Base-by-base conservation (phyloP, 805 yeast species). In the Starmera caribaea region DNA sequence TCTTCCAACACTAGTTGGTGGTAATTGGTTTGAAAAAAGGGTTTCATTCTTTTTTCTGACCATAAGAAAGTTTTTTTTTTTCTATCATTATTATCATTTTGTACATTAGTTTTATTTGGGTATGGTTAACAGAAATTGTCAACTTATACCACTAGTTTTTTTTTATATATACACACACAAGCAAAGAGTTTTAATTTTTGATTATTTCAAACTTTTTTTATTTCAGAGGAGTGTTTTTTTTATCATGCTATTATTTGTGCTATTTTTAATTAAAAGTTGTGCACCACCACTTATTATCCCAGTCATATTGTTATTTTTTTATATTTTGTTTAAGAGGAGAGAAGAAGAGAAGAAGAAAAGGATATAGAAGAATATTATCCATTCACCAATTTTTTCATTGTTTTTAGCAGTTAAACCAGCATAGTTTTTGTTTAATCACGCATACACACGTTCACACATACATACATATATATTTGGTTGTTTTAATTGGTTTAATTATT, bases 1-100 rank as follows among this genome's bases (percentile, higher is more conserved):
- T 47, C 54, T 44, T 37, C 49, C 27, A 41, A 44, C 38, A 45
- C 46, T 48, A 39, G 39, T 40, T 34, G 42, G 48, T 41, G 47
- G 47, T 40, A 21, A 43, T 26, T n/a, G 24, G 16, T 5, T 17
- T 40, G 33, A 44, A 45, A 38, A 16, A 33, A 15, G 16, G 4
- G 17, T 14, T 30, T 12, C 3, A 8, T 17, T 30, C 12, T n/a
- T 30, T n/a, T 33, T 33, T 32, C 32, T 29, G 27, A 26, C n/a
- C n/a, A n/a, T n/a, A 24, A 16, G 16, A 28, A 15, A 37, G 37
- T 33, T 30, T 21, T 30, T 32, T 30, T 36, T 16, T 12, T 16
- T 9, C 7, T 14, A 10, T 30, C 17, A n/a, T 36, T 29, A 26
- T 36, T 17, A 27, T 30, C 8, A 10, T 29, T 30, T 33, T 33